Conservation (phyloP, 129 eudicot genomes). For the Smallanthus sonchifolius region DNA sequence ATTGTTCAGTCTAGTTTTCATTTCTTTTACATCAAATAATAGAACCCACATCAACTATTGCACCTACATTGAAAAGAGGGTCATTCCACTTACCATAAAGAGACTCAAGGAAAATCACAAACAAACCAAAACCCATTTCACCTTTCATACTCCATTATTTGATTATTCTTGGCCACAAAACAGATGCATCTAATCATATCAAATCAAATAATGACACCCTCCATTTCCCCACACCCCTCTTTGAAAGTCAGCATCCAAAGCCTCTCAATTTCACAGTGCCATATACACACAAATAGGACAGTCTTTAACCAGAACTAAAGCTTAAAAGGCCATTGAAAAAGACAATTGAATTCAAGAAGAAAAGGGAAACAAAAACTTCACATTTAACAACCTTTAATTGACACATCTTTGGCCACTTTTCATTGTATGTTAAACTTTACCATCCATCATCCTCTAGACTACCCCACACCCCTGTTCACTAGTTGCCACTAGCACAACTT, state of each 20-base stretch:
- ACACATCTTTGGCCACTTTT: conserved; percentile 19
- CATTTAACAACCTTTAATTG: conserved; percentile 26
- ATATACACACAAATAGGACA: conserved; percentile 24
- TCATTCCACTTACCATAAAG: conserved; percentile 22
- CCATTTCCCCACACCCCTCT: conserved; percentile 26
- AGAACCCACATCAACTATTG: conserved; percentile 17
- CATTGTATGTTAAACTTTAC: conserved; percentile 41
- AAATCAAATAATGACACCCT: conserved; percentile 28
- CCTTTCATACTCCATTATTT: conserved; percentile 28
- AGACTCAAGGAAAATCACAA: conserved; percentile 17
- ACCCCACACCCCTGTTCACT: conserved; percentile 35
- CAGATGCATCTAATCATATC: conserved; percentile 27
- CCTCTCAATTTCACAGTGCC: conserved; percentile 23
- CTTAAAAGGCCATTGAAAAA: conserved; percentile 35
- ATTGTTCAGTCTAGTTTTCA: neutral
- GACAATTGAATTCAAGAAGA: conserved; percentile 33
- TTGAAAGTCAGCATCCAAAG: conserved; percentile 7
- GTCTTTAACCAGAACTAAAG: conserved; percentile 30
- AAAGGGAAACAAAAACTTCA: conserved; percentile 12
- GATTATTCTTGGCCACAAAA: conserved; percentile 28
- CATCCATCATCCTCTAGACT: conserved; percentile 19
- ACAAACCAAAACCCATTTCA: conserved; percentile 18
- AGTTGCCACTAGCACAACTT: conserved; percentile 35
- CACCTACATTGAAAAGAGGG: conserved; percentile 20
- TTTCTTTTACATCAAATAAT: conserved; percentile 1